phyloP scores from a whole-genome alignment of 208 protist genomes.

The Leishmania tropica region DNA sequence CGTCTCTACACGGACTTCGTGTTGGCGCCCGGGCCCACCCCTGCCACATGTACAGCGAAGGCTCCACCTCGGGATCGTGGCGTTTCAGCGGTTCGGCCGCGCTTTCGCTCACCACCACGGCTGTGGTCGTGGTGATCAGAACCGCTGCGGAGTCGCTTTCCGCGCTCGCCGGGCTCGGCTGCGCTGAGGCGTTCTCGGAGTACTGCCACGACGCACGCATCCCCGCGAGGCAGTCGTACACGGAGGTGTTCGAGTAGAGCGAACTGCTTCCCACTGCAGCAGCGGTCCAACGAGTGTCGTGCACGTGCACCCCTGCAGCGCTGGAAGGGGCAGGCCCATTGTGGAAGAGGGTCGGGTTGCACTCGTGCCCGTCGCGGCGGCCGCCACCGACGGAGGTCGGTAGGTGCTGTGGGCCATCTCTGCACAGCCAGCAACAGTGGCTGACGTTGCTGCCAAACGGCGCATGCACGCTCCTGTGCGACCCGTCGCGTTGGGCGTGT shows the following conservation, averaged over 20 bases:
- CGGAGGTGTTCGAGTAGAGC: background rate
- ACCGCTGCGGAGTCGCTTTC: background rate
- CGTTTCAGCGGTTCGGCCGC: slow-evolving; percentile 3
- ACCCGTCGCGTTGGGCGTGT: background rate
- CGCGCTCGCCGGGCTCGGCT: background rate
- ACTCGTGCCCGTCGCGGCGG: background rate
- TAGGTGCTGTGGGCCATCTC: background rate
- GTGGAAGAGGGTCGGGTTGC: background rate
- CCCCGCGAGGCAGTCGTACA: background rate
- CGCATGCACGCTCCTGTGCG: background rate
- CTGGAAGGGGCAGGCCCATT: background rate
- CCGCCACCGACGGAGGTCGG: background rate
- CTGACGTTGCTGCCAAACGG: slow-evolving; percentile 28
- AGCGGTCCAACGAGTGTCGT: background rate
- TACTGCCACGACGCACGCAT: background rate
- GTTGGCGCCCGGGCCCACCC: background rate
- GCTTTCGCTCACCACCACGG: slow-evolving; percentile 1
- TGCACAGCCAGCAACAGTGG: slow-evolving; percentile 7
- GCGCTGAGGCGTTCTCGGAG: background rate
- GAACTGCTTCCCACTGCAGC: background rate
- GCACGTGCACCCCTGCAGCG: background rate
- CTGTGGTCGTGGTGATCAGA: background rate
- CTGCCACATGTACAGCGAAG: background rate
- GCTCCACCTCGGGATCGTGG: background rate
- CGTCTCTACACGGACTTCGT: background rate